Base-by-base conservation (phyloP, 768 basidiomycete genomes). In the Russula ochroleuca region DNA sequence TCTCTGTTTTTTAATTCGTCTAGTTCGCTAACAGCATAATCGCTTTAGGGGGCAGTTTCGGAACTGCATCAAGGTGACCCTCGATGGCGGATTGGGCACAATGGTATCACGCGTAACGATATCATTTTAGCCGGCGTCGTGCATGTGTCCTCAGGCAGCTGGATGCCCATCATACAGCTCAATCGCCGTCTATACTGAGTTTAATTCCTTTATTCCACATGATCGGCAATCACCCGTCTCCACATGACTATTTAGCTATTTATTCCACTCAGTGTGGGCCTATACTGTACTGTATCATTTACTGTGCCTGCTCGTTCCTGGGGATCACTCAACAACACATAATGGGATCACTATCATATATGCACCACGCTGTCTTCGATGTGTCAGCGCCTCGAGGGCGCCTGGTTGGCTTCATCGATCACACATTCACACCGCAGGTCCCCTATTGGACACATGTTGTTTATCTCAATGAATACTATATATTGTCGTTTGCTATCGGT, bases 151-250 rank as follows among this genome's bases (percentile, higher is more conserved):
- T 62, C 67, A 2, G 67, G 67, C 2, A 68, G 67, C 33, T 68
- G 65, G 67, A 68, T 68, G 67, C 67, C 67, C 13, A 67, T 68
- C 60, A 57, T 68, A 3, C 67, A 68, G n/a, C 65, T 68, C 10
- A 66, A 66, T 21, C 65, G 65, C 47, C 65, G 50, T 17, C n/a
- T 66, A n/a, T 38, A 47, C 40, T 65, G 40, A 65, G 47, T 23
- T 28, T 23, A 23, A 8, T 40, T 3, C 41, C 38, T 19, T 25
- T 15, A 28, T 60, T 55, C 25, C 47, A 50, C 40, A n/a, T 50
- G 58, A 23, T 47, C 31, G 40, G 19, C 41, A 55, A 50, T 55
- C 43, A 55, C 56, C 47, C 19, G 33, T 37, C 38, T 49, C 6
- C 38, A 17, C 53, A 55, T 33, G 49, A 23, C 37, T 56, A 61